Evolutionary conservation across 108 stramenopile species (phyloP).

Genomic region (Nitzschia palea): DNA sequence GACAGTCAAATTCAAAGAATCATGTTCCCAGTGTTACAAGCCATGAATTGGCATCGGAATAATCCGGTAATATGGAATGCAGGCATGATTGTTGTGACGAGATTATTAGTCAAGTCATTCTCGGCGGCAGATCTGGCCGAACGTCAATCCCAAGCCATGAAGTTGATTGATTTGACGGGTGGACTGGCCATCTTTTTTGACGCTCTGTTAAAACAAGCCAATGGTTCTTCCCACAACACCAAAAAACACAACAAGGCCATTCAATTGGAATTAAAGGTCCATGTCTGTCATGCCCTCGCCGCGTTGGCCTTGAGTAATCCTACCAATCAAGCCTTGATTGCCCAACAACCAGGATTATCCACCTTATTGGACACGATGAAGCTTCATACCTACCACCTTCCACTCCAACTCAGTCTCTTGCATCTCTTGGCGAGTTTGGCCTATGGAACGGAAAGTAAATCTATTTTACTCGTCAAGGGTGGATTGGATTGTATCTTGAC

Average conservation of each 20-base stretch:
- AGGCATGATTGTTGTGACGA: neutral
- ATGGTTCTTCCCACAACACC: neutral
- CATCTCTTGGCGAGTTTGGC: constrained; percentile 1
- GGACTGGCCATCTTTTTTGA: neutral
- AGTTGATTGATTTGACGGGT: constrained; percentile 1
- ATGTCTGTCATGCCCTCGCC: neutral
- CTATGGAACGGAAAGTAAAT: neutral
- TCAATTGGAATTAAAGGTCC: neutral
- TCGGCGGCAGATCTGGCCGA: neutral
- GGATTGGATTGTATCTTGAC: neutral
- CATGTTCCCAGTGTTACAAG: neutral
- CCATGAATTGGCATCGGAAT: constrained; percentile 1
- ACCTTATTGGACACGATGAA: neutral
- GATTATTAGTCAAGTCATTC: neutral
- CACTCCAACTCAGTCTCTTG: neutral
- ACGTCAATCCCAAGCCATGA: constrained; percentile 4
- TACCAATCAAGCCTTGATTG: constrained; percentile 9
- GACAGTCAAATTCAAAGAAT: neutral
- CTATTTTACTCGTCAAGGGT: neutral
- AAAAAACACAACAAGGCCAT: neutral
- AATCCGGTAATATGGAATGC: neutral
- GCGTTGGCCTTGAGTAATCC: neutral
- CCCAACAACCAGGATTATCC: neutral
- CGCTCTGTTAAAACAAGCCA: neutral
- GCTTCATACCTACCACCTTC: neutral